Evolutionary conservation across 1,284 basidiomycete species (phyloP).

Genomic region (Somion occarium): DNA sequence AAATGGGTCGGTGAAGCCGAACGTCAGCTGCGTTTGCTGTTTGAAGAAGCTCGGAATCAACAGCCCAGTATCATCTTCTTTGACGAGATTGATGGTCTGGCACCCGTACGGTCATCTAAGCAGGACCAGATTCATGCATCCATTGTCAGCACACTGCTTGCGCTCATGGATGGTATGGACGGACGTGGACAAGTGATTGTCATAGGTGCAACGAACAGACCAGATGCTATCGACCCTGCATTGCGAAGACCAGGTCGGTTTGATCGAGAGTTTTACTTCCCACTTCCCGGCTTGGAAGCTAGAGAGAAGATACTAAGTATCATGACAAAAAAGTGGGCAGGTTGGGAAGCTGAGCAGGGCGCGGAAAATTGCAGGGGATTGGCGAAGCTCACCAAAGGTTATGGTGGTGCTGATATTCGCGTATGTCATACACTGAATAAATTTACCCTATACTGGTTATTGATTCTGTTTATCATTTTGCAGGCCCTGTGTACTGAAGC

Average conservation of each 20-base stretch:
- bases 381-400: slow-evolving; percentile 93
- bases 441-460: background rate
- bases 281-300: slow-evolving; percentile 82
- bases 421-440: slow-evolving; percentile 40
- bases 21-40: slow-evolving; percentile 90
- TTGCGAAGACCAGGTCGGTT: slow-evolving; percentile 93
- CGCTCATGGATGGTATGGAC: slow-evolving; percentile 99
- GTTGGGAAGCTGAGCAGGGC: slow-evolving; percentile 64
- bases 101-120: slow-evolving; percentile 95
- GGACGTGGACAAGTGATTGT: slow-evolving; percentile 97
- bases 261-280: slow-evolving; percentile 98
- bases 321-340: slow-evolving; percentile 90
- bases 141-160: slow-evolving; percentile 93
- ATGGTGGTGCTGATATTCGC: slow-evolving; percentile 94
- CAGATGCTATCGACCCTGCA: slow-evolving; percentile 96
- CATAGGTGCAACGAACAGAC: slow-evolving; percentile 96
- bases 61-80: slow-evolving; percentile 98
- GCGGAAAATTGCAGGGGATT: slow-evolving; percentile 63
- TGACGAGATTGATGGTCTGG: slow-evolving; percentile 98
- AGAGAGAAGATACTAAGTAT: slow-evolving; percentile 88
- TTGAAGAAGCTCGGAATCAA: slow-evolving; percentile 91
- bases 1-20: slow-evolving; percentile 99
- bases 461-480: background rate
- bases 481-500: slow-evolving; percentile 96
- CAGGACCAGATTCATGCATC: slow-evolving; percentile 99